A percentile compares a stretch with the other conserved stretches of the same genome.
Conservation (phyloP, 192 early-diverging fungal species). For the Phycomyces blakesleeanus region DNA sequence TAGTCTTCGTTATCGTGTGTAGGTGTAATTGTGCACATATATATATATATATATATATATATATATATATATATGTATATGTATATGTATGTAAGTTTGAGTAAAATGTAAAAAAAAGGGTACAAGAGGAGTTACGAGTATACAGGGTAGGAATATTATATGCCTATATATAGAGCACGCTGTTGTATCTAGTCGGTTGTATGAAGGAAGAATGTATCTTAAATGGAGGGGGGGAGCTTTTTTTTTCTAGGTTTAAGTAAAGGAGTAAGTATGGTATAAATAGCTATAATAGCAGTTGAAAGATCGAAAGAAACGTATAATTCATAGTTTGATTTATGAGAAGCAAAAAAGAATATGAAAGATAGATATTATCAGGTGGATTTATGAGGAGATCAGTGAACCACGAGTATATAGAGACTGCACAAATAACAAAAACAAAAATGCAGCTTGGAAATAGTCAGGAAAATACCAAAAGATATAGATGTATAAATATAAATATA, state of each 20-base stretch:
- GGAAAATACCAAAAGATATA: no score
- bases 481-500: no score
- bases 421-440: not conserved
- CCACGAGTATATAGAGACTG: not conserved
- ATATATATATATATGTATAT: not conserved
- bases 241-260: not conserved
- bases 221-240: not conserved
- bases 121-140: not conserved
- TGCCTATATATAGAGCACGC: not conserved
- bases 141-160: not conserved
- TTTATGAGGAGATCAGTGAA: not conserved
- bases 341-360: not conserved
- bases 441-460: no score
- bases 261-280: not conserved
- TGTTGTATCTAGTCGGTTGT: not conserved
- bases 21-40: no score
- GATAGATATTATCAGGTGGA: not conserved
- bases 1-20: no score
- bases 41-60: no score
- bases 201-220: not conserved
- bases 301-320: not conserved
- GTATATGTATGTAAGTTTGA: not conserved
- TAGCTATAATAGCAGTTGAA: not conserved
- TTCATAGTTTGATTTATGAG: not conserved
- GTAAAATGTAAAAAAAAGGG: conserved; percentile 1